Evolutionary conservation across 257 asterid genomes (phyloP).

Genomic region (Salvia hispanica): DNA sequence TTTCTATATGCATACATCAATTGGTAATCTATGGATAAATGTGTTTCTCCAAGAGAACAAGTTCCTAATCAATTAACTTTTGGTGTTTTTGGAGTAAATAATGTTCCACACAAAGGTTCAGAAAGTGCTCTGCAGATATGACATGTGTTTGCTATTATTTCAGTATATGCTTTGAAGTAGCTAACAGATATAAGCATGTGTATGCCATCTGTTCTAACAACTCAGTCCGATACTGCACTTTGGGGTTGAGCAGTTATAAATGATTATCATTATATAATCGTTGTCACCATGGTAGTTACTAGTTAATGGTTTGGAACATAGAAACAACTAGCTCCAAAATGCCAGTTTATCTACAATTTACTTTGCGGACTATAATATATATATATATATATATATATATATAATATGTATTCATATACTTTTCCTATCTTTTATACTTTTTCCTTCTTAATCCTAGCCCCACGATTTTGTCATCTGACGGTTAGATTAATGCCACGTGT

Average conservation of each 20-base stretch:
- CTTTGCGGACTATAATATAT: not conserved
- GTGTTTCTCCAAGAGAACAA: not conserved
- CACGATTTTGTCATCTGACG: no score
- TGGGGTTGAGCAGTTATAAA: not conserved
- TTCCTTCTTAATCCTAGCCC: no score
- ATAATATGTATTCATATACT: no score
- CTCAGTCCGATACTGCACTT: no score
- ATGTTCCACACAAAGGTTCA: no score
- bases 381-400: no score
- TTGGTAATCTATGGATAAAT: not conserved
- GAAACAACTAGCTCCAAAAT: not conserved
- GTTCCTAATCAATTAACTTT: no score
- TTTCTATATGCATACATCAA: not conserved
- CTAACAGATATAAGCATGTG: conserved; percentile 7
- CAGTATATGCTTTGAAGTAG: not conserved
- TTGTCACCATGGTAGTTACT: not conserved
- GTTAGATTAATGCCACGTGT: no score
- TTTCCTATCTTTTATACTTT: no score
- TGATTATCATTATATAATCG: conserved; percentile 1
- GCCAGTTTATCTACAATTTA: not conserved
- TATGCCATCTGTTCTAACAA: no score
- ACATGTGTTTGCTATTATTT: not conserved
- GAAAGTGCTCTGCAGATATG: no score
- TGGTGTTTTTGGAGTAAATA: no score
- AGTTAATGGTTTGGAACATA: conserved; percentile 1